Percentiles rank a stretch among this genome's conserved stretches.
Evolutionary conservation across 208 protist genomes (phyloP).

Genomic region (Trypanosoma melophagium): DNA sequence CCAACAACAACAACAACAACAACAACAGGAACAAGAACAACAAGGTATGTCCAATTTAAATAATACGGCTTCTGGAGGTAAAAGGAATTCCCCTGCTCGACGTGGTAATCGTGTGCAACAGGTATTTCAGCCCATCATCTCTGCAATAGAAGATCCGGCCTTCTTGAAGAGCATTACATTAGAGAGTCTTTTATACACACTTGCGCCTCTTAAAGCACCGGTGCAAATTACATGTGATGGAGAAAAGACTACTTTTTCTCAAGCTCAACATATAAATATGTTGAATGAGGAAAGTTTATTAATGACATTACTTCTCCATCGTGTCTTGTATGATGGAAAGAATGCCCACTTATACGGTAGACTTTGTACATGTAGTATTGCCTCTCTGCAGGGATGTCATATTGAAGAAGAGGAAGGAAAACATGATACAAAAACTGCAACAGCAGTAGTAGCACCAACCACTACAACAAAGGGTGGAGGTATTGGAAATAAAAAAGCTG

Average conservation of each 20-base stretch:
- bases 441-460: neutral
- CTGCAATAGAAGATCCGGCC: constrained; percentile 11
- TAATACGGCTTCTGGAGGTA: neutral
- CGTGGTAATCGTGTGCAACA: neutral
- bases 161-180: constrained; percentile 15
- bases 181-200: constrained; percentile 5
- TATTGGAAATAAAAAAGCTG: neutral
- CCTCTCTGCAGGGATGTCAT: neutral
- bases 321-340: constrained; percentile 17
- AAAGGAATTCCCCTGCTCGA: constrained; percentile 1
- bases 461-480: neutral
- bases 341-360: constrained; percentile 16
- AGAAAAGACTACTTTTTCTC: neutral
- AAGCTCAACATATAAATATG: neutral
- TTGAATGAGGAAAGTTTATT: constrained; percentile 16
- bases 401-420: constrained; percentile 9
- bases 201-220: neutral
- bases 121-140: neutral
- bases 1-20: neutral
- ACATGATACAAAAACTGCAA: neutral
- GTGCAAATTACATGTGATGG: neutral
- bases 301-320: constrained; percentile 13
- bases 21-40: neutral
- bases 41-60: neutral
- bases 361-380: constrained; percentile 21